A percentile compares a stretch with the other conserved stretches of the same genome.
Conservation (phyloP, 1,139 yeast species). For the Sugiyamaella sp. region DNA sequence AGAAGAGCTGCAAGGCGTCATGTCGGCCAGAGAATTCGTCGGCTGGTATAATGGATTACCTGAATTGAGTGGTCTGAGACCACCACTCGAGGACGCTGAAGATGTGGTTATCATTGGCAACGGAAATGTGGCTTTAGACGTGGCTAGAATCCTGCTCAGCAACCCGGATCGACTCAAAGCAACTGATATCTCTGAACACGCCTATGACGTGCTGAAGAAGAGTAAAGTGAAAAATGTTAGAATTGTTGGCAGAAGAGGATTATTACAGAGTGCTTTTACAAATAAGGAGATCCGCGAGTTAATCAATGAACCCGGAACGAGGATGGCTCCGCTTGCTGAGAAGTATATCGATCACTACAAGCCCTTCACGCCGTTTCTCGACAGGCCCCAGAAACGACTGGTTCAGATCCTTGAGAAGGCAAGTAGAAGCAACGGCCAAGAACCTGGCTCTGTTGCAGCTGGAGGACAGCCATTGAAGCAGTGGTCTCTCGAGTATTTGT, state of each 20-base stretch:
- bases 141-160: constrained; percentile 75
- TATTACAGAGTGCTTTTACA: constrained; percentile 79
- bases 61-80: constrained; percentile 49
- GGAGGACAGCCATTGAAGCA: constrained; percentile 40
- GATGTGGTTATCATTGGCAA: constrained; percentile 87
- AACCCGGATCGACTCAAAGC: constrained; percentile 50
- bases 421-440: constrained; percentile 11
- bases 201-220: constrained; percentile 54
- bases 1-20: constrained; percentile 59
- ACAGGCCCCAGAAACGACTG: constrained; percentile 71
- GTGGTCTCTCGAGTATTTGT: constrained; percentile 73
- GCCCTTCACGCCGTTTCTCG: constrained; percentile 48
- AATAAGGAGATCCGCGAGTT: constrained; percentile 90
- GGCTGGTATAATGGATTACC: constrained; percentile 98
- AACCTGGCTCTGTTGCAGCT: background rate
- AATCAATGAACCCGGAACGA: constrained; percentile 61
- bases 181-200: constrained; percentile 75
- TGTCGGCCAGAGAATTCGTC: constrained; percentile 86
- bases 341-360: constrained; percentile 49
- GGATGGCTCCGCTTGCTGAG: constrained; percentile 58
- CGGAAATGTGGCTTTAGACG: constrained; percentile 96
- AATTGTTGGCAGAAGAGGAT: constrained; percentile 84
- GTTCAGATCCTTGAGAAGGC: constrained; percentile 63
- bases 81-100: constrained; percentile 61
- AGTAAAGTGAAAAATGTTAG: constrained; percentile 64